Evolutionary conservation across 2,329 filamentous ascomycete species (phyloP), one percentile per base, ranked within the genome.

Genomic region (Arthrobotrys sphaeroides): DNA sequence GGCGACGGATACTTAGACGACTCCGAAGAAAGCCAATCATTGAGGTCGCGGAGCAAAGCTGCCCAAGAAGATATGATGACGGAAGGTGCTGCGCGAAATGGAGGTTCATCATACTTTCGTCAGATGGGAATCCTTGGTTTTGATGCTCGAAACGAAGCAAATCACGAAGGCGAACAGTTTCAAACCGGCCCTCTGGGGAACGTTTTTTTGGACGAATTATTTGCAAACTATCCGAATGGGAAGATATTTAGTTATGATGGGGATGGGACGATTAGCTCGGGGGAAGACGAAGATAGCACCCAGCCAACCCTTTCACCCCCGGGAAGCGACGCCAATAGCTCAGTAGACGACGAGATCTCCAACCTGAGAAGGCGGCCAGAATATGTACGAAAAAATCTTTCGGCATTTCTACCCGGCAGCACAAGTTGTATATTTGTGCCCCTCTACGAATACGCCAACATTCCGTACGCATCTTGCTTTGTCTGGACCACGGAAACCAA

Each of bases 381-480:
- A 33, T 66, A 73, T 26, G 69, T 73, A 18, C 33, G 61, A n/a
- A 43, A 64, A 28, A 64, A 69, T 16, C 47, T 80, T 18, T 57
- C 59, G 12, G 53, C 45, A 13, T 79, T 79, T 28, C 42, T 80
- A 31, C 78, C 77, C 5, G 68, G 57, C 6, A 45, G 59, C 26
- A 78, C 72, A n/a, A 78, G 77, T 47, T 68, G 70, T 38, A 73
- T 80, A 47, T 66, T 78, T 49, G 74, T 79, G 38, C 79, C 79
- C 5, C 49, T 80, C 18, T 78, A 77, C 33, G 78, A 79, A 57
- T 76, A 72, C 55, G 77, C 77, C 3, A 68, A 77, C n/a, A 78
- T 69, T 18, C 74, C 79, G 10, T 86, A 84, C 70, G 83, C 85
- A 0, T 85, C 84, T 0, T 84, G 84, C 3, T 85, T 88, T 43